Base-by-base conservation (phyloP, 2,329 filamentous ascomycete genomes). In the Ophiocordyceps camponoti-rufipedis region DNA sequence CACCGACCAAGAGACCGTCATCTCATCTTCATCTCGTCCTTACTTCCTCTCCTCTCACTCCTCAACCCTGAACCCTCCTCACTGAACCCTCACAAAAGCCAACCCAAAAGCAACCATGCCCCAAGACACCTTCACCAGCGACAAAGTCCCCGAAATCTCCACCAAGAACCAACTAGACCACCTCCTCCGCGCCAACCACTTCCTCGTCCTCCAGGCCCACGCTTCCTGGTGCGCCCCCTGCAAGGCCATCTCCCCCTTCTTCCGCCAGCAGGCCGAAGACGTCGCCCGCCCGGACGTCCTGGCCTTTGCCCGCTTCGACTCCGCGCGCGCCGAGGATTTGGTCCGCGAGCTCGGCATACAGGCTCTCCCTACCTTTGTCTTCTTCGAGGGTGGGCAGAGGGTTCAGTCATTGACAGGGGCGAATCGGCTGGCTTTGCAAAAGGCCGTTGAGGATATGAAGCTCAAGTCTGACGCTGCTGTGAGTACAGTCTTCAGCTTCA, bases 171-270 rank as follows among this genome's bases (percentile, higher is more conserved):
- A 74, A 52, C 73, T 76, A 53, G 57, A 71, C 49, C 53, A 59
- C 35, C 69, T 77, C 49, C 55, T 75, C 53, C 52, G 59, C 14
- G 58, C 57, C 10, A 71, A 63, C 43, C 68, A 64, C 42, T 72
- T 69, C 59, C 71, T 76, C 50, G 65, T 69, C 48, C 60, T 73
- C 50, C 72, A 78, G 56, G 75, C 77, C 61, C 70, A 65, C 60
- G 74, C 74, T 48, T 62, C 69, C 54, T 78, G 75, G 75, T 78
- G 74, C 60, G 67, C 66, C 38, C 75, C 74, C 28, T 78, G 75
- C 71, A 74, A 73, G 60, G 62, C 63, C 52, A 77, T 78, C 55
- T 69, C 71, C 19, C 74, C 74, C 49, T 53, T 71, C 48, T 78
- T 69, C 65, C 7, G 16, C 5, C 16, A 40, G 10, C 38, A 19